Base-by-base conservation (phyloP, 768 basidiomycete genomes). In the Tricholomella constricta region DNA sequence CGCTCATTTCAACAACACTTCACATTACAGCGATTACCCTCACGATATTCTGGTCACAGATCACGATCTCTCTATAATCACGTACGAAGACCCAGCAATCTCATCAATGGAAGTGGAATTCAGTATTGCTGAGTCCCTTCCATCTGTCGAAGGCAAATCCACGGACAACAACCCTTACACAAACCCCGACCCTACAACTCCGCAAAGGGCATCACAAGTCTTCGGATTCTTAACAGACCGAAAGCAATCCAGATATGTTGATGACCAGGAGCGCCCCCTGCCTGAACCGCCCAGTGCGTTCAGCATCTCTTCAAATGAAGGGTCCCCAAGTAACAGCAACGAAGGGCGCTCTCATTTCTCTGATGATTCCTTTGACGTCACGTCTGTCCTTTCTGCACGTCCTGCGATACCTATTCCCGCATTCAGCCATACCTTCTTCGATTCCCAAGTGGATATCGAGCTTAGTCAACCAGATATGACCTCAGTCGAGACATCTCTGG, bases 31-130 rank as follows among this genome's bases (percentile, higher is more conserved):
- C 45, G 59, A 61, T 51, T 54, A 58, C 42, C 67, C 48, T 53
- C 60, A 66, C 44, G 76, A 79, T 50, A 57, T 69, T 51, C 73
- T 80, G 14, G 66, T 80, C 57, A 71, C 78, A 6, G 78, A 81
- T 55, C 69, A 75, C 62, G 79, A 82, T 62, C 65, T 73, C 52
- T 74, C 77, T n/a, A 72, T 74, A 32, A 62, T 59, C 51, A 67
- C 66, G 48, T 62, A 69, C 43, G 72, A 77, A 50, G 72, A 78
- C 60, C 78, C 79, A 4, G 76, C 76, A 19, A 84, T 89, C 40
- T 87, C 86, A 5, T 92, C 89, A 0, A 78, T 91, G 72, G 84
- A 87, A 53, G 90, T 91, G 3, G 88, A 90, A 62, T 72, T 83
- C 45, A 89, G 88, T 65, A 70, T 74, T 11, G 69, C 73, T 20